phyloP scores from a whole-genome alignment of 371 early-diverging fungal species.

The Apophysomyces ossiformis region DNA sequence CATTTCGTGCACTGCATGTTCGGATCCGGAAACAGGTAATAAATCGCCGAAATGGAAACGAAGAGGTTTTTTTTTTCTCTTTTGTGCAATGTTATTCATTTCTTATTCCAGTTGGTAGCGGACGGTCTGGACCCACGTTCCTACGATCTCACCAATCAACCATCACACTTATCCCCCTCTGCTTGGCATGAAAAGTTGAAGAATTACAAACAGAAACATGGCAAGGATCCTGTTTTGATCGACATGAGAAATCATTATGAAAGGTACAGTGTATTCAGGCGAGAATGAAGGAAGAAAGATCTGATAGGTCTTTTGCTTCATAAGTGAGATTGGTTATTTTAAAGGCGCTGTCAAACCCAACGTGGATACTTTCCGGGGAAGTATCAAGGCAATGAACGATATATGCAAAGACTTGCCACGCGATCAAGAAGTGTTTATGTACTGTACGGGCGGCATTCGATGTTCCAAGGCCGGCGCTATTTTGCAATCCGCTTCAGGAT shows the following conservation, averaged over 20 bases:
- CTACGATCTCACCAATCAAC: constrained; percentile 65
- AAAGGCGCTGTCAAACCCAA: constrained; percentile 75
- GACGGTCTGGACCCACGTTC: constrained; percentile 60
- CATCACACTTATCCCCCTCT: constrained; percentile 70
- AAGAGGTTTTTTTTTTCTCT: neutral
- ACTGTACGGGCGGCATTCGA: constrained; percentile 86
- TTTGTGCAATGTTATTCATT: neutral
- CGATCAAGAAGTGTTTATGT: constrained; percentile 80
- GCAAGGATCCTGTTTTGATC: constrained; percentile 61
- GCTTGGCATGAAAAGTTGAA: constrained; percentile 65
- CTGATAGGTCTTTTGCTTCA: neutral
- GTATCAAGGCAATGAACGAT: constrained; percentile 52
- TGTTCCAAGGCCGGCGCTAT: constrained; percentile 81
- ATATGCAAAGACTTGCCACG: constrained; percentile 52
- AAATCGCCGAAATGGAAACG: neutral
- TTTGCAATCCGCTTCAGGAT: constrained; percentile 68
- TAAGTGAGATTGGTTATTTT: constrained; percentile 76
- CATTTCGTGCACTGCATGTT: constrained; percentile 78
- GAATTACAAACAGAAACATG: constrained; percentile 39
- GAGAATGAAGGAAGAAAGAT: neutral
- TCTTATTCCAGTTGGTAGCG: constrained; percentile 58
- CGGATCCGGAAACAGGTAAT: constrained; percentile 68
- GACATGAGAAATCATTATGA: constrained; percentile 89
- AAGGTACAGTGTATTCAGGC: constrained; percentile 38
- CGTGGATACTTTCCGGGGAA: constrained; percentile 77